phyloP scores from a whole-genome alignment of 352 stramenopile genomes.

The Elongisporangium prolatum region DNA sequence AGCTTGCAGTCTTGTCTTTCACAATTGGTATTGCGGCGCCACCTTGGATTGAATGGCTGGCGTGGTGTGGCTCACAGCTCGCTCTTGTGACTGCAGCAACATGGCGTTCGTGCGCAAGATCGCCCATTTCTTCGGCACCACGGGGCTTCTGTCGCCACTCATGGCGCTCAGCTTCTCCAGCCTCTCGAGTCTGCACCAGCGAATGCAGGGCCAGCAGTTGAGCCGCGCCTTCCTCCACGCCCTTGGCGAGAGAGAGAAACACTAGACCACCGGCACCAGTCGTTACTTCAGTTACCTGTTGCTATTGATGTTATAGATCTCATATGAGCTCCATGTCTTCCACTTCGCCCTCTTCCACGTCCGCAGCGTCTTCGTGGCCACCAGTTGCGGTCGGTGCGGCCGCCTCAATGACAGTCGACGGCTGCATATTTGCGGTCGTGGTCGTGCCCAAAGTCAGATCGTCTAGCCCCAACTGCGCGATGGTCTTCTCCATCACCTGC shows the following conservation, averaged over 20 bases:
- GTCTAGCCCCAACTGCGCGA: slow-evolving; percentile 52
- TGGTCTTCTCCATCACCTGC: slow-evolving; percentile 57
- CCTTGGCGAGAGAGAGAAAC: slow-evolving; percentile 2
- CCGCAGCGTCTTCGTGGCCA: slow-evolving; percentile 3
- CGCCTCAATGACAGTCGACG: not conserved
- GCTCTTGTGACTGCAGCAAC: slow-evolving; percentile 5
- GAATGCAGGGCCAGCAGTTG: not conserved
- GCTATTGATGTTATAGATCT: slow-evolving; percentile 4
- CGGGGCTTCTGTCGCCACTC: slow-evolving; percentile 10
- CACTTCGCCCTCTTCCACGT: slow-evolving; percentile 28
- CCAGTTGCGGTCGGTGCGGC: not conserved
- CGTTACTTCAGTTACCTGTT: slow-evolving; percentile 1
- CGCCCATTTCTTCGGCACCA: slow-evolving; percentile 15
- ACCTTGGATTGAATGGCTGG: not conserved
- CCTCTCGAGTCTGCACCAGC: not conserved
- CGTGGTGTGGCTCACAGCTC: not conserved
- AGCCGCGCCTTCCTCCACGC: not conserved
- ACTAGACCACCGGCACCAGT: not conserved
- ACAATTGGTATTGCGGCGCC: slow-evolving; percentile 29
- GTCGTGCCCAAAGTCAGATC: slow-evolving; percentile 35
- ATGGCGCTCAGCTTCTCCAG: not conserved
- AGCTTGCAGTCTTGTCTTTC: slow-evolving; percentile 23
- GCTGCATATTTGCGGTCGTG: not conserved
- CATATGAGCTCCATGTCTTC: slow-evolving; percentile 24
- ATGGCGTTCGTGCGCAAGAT: slow-evolving; percentile 19